Percentiles rank a stretch among this genome's conserved stretches.
These are phyloP conservation scores for Hordeum marinum DNA, from an alignment of 176 grass and related monocot species.

Conservation along the genomic window DNA sequence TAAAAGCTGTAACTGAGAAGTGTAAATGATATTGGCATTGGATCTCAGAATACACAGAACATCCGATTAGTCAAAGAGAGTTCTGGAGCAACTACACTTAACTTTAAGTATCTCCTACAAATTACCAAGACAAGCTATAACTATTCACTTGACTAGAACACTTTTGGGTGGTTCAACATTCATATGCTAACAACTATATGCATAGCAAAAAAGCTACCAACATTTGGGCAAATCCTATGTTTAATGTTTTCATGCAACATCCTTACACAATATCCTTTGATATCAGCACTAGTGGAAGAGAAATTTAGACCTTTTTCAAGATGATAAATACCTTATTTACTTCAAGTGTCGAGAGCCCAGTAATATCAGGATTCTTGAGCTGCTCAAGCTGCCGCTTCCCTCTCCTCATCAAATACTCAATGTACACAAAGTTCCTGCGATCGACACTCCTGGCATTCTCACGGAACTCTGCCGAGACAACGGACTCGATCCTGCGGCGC, in stretches of 20 bases:
- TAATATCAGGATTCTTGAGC: conserved; percentile 81
- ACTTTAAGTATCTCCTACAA: background rate
- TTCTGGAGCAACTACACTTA: background rate
- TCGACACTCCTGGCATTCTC: conserved; percentile 71
- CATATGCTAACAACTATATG: background rate
- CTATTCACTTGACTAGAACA: background rate
- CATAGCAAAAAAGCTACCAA: background rate
- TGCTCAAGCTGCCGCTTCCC: conserved; percentile 91
- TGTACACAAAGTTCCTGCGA: conserved; percentile 84
- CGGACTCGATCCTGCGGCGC: conserved; percentile 48
- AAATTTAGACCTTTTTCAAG: background rate
- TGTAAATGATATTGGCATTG: background rate
- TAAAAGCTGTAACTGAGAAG: background rate
- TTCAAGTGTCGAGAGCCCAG: conserved; percentile 57
- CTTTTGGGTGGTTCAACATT: background rate
- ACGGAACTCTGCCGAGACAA: conserved; percentile 65
- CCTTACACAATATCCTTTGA: background rate
- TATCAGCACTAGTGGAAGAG: background rate
- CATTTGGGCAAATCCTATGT: background rate
- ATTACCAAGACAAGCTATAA: background rate
- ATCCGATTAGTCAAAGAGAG: background rate
- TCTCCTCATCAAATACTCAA: conserved; percentile 83
- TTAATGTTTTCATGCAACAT: background rate
- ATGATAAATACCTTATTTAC: conserved; percentile 35
- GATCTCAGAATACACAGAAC: background rate